phyloP scores from a whole-genome alignment of 1,284 basidiomycete genomes.

The Pyrrhoderma lamaoense region DNA sequence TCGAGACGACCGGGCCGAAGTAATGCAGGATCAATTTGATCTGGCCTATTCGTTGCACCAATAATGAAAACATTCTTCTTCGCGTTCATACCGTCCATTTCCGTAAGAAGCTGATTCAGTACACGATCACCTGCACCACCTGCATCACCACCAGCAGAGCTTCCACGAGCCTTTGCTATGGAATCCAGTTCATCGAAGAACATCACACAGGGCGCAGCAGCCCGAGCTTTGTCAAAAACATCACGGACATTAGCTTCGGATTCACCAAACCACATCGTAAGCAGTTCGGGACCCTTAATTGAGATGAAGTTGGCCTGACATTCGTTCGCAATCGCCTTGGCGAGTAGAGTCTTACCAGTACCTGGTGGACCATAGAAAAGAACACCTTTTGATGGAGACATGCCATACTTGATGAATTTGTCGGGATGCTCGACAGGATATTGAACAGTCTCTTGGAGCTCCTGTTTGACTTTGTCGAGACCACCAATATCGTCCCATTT shows the following conservation, averaged over 20 bases:
- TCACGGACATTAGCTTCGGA: conserved; percentile 99
- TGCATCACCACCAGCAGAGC: conserved; percentile 70
- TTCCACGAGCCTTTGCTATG: conserved; percentile 93
- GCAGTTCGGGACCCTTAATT: conserved; percentile 94
- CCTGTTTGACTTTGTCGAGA: conserved; percentile 98
- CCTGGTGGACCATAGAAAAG: conserved; percentile 96
- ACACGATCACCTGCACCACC: conserved; percentile 97
- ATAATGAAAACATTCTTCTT: conserved; percentile 99
- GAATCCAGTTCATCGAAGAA: conserved; percentile 99
- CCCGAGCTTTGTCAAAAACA: conserved; percentile 99
- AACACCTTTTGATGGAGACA: conserved; percentile 98
- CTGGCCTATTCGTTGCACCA: conserved; percentile 97
- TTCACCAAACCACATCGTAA: conserved; percentile 99
- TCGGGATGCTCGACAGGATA: conserved; percentile 99
- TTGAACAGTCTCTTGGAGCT: conserved; percentile 98
- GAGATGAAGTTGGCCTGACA: conserved; percentile 99
- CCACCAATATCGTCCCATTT: conserved; percentile 99
- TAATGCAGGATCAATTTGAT: conserved; percentile 95
- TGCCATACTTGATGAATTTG: conserved; percentile 99
- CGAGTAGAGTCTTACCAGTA: conserved; percentile 93
- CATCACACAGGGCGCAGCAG: conserved; percentile 98
- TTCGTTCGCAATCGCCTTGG: conserved; percentile 98
- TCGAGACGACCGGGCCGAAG: conserved; percentile 98
- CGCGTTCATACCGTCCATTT: conserved; percentile 99
- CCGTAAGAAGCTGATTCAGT: conserved; percentile 94